Evolutionary conservation across 495 filamentous ascomycete species (phyloP).

Genomic region (Lophiostoma macrostomum): DNA sequence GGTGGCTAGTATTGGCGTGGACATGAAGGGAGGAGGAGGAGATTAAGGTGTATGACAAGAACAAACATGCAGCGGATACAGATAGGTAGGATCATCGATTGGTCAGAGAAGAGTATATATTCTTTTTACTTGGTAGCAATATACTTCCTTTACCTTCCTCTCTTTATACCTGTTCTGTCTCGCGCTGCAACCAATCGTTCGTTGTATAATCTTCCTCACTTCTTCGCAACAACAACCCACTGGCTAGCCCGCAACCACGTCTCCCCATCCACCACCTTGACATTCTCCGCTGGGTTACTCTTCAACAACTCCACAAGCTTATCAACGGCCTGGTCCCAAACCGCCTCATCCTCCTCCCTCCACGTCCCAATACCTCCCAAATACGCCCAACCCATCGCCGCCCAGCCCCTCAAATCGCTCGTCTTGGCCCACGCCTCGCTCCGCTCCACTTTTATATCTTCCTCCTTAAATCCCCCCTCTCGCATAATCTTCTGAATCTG

Average conservation of each 20-base stretch:
- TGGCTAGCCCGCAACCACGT: slow-evolving; percentile 12
- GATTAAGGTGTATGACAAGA: no score
- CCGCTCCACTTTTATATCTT: slow-evolving; percentile 13
- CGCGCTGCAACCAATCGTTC: no score
- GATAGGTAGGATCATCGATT: no score
- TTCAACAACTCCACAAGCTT: slow-evolving; percentile 24
- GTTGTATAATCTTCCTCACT: no score
- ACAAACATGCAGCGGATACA: no score
- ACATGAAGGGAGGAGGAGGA: no score
- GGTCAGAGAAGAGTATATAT: no score
- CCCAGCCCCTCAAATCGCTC: slow-evolving; percentile 27
- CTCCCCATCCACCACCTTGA: slow-evolving; percentile 19
- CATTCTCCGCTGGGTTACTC: slow-evolving; percentile 6
- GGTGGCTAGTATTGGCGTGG: no score
- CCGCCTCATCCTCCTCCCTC: slow-evolving; percentile 35
- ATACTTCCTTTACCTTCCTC: no score
- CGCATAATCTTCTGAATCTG: slow-evolving; percentile 18
- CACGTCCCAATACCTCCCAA: slow-evolving; percentile 24
- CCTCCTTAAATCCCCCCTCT: slow-evolving; percentile 16
- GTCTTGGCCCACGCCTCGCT: slow-evolving; percentile 21
- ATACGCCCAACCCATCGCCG: slow-evolving; percentile 32
- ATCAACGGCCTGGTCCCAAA: slow-evolving; percentile 37
- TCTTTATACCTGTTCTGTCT: no score
- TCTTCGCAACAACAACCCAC: slow-evolving; percentile 18
- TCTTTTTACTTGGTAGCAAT: no score